A percentile compares a stretch with the other conserved stretches of the same genome.
Evolutionary conservation across 192 early-diverging fungal genomes (phyloP).

Genomic region (Mortierella alpina): DNA sequence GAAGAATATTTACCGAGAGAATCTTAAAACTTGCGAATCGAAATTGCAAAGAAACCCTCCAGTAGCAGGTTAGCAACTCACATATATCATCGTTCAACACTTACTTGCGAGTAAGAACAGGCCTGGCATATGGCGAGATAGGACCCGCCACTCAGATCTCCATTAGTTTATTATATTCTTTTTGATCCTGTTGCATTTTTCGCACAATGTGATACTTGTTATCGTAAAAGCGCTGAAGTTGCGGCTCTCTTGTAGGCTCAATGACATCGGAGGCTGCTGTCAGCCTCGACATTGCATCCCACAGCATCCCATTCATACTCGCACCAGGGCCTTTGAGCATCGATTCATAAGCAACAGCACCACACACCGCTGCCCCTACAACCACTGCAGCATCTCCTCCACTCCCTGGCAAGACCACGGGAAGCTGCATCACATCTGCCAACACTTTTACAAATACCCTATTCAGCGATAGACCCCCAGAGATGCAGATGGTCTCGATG

Average conservation of each 20-base stretch:
- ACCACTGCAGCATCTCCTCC: slow-evolving; percentile 71
- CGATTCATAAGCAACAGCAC: slow-evolving; percentile 62
- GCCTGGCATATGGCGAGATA: too few relatives aligned
- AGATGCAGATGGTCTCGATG: slow-evolving; percentile 69
- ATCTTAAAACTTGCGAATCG: too few relatives aligned
- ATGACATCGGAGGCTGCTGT: slow-evolving; percentile 58
- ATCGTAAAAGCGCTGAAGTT: slow-evolving; percentile 56
- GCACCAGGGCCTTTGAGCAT: slow-evolving; percentile 11
- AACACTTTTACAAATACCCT: slow-evolving; percentile 67
- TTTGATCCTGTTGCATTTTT: slow-evolving; percentile 70
- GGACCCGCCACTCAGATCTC: not conserved
- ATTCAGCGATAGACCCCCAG: slow-evolving; percentile 76
- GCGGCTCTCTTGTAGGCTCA: slow-evolving; percentile 49
- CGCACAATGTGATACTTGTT: slow-evolving; percentile 65
- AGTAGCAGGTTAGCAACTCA: too few relatives aligned
- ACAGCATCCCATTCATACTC: slow-evolving; percentile 46
- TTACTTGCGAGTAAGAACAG: too few relatives aligned
- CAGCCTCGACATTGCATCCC: slow-evolving; percentile 67
- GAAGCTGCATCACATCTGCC: slow-evolving; percentile 66
- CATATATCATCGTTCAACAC: too few relatives aligned
- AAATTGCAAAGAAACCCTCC: too few relatives aligned
- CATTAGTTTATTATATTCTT: slow-evolving; percentile 66
- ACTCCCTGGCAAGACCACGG: slow-evolving; percentile 63
- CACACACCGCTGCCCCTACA: slow-evolving; percentile 75
- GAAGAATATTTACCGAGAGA: too few relatives aligned